Evolutionary conservation across 192 early-diverging fungal genomes (phyloP), one percentile per base, ranked within the genome.

Genomic region (Coemansia sp.): DNA sequence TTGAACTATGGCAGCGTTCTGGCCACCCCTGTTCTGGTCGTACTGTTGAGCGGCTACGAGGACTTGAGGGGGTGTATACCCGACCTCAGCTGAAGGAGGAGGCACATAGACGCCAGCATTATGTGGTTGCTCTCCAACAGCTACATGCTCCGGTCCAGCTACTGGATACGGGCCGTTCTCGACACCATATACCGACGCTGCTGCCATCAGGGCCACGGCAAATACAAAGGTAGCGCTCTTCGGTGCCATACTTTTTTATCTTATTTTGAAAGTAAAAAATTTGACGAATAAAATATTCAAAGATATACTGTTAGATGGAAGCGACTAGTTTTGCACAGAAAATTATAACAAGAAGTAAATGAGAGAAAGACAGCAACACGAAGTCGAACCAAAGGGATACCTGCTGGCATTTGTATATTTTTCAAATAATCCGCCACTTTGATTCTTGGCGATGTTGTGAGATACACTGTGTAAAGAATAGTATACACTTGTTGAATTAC

Each of bases 31-130:
- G 75, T 71, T 58, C 2, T 44, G 51, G 10, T 58, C 67, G 28
- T 73, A 78, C 70, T 69, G 66, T 38, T 78, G 65, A 24, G 67
- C 60, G 10, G 67, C 76, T 22, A 78, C 56, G 24, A 62, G 23
- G 5, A 53, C 48, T 49, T 78, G 70, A 21, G 67, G 54, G 21
- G 72, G 76, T 21, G 66, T 65, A 55, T 78, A 78, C 4, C 76
- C 76, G 21, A 73, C 76, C 26, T 78, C 76, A 27, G 26, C 61
- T 24, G 56, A 28, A 1, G 24, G 12, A 10, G 58, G 25, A 25
- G 58, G 58, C 23, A 60, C 16, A 24, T 26, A 49, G 7, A 31
- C 30, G 1, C 51, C 51, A 53, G 8, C 51, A 8, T 23, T 53
- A 19, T 10, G 38, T 44, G 38, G 12, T 44, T 9, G 38, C 14